These are phyloP conservation scores for Magnolia kwangsiensis DNA, from an alignment of 164 flowering plant species.

Conservation along the genomic window DNA sequence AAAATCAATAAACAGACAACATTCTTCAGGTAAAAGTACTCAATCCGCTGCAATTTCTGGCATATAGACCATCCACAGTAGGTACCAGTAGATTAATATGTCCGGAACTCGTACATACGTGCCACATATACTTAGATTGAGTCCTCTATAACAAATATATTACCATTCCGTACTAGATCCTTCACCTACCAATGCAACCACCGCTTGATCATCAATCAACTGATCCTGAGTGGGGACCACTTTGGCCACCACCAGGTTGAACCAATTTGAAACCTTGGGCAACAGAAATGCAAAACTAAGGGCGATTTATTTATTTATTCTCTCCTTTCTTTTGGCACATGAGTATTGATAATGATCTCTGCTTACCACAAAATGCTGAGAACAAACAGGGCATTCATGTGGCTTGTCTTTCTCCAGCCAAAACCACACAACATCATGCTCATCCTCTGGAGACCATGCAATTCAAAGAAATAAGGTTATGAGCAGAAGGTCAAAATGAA, in stretches of 20 bases:
- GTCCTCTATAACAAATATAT: too few species aligned
- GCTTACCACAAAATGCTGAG: conserved; percentile 63
- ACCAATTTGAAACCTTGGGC: neutral
- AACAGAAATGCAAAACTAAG: neutral
- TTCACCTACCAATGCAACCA: too few species aligned
- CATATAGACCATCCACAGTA: neutral
- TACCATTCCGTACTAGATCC: too few species aligned
- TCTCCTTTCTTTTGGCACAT: neutral
- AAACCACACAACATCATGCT: conserved; percentile 97
- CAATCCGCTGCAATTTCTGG: neutral
- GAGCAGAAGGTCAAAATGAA: neutral
- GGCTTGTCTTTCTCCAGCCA: conserved; percentile 94
- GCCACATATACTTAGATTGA: too few species aligned
- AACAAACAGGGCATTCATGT: conserved; percentile 84
- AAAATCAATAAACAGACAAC: neutral
- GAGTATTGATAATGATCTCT: neutral
- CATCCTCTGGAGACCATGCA: conserved; percentile 48
- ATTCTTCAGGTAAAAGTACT: neutral
- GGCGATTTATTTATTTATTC: neutral
- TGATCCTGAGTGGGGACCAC: neutral
- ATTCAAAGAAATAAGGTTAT: neutral
- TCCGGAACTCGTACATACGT: too few species aligned
- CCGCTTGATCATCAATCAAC: neutral
- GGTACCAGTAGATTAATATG: too few species aligned
- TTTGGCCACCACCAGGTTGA: neutral